These are phyloP conservation scores for Orbilia quercus DNA, from an alignment of 2,329 filamentous ascomycete genomes.

Conservation along the genomic window DNA sequence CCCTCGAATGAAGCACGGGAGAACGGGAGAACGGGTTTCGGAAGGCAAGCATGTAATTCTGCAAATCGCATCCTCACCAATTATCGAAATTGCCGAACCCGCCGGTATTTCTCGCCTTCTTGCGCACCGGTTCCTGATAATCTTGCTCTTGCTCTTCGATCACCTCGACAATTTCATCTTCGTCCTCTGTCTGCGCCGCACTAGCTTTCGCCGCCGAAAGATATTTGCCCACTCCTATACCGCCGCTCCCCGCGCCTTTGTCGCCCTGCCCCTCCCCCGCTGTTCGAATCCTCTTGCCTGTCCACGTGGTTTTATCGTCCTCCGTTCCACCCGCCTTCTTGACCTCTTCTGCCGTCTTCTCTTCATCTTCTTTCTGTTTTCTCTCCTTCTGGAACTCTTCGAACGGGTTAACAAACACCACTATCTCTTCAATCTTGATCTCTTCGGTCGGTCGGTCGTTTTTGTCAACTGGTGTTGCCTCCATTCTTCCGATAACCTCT, in stretches of 20 bases:
- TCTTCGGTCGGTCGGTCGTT: conserved; percentile 79
- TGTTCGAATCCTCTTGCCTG: conserved; percentile 84
- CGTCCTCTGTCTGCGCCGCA: conserved; percentile 59
- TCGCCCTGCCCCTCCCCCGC: conserved; percentile 65
- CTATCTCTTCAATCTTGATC: conserved; percentile 82
- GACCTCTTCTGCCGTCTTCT: conserved; percentile 72
- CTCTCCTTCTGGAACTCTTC: conserved; percentile 88
- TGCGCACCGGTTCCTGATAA: conserved; percentile 76
- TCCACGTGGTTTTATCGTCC: conserved; percentile 94
- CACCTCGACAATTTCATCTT: conserved; percentile 72
- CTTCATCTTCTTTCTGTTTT: conserved; percentile 71
- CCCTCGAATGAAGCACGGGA: too few relatives aligned
- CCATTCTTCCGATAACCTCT: conserved; percentile 78
- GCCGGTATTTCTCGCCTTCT: conserved; percentile 79
- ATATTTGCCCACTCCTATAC: conserved; percentile 79
- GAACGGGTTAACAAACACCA: conserved; percentile 93
- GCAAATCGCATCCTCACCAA: conserved; percentile 71
- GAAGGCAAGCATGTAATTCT: not conserved
- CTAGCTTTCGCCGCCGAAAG: conserved; percentile 71
- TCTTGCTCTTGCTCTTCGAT: conserved; percentile 70
- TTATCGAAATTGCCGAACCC: conserved; percentile 93
- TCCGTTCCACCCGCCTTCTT: conserved; percentile 77
- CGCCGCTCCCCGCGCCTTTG: conserved; percentile 64
- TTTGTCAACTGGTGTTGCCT: conserved; percentile 79
- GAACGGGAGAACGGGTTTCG: too few relatives aligned